phyloP scores from a whole-genome alignment of 768 basidiomycete genomes.

The Podaxis sp. region DNA sequence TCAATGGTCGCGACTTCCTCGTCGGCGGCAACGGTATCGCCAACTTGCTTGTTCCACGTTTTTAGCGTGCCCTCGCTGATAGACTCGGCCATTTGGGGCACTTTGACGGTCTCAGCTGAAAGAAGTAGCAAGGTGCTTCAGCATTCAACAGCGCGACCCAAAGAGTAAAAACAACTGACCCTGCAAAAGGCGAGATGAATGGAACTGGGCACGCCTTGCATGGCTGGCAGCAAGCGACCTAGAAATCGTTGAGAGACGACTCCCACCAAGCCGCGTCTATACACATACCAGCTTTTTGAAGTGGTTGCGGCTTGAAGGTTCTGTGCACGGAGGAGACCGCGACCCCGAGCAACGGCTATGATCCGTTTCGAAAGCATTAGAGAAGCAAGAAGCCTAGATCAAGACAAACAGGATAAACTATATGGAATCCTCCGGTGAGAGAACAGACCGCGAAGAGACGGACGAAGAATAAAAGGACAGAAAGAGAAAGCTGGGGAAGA shows the following conservation, averaged over 20 bases:
- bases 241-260: slow-evolving; percentile 16
- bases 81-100: slow-evolving; percentile 97
- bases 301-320: slow-evolving; percentile 27
- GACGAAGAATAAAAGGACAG: background rate
- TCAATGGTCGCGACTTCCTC: slow-evolving; percentile 98
- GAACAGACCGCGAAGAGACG: background rate
- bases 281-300: slow-evolving; percentile 24
- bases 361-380: slow-evolving; percentile 72
- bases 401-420: background rate
- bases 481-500: slow-evolving; percentile 7
- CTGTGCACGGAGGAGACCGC: slow-evolving; percentile 43
- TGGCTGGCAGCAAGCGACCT: slow-evolving; percentile 50
- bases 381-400: background rate
- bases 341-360: slow-evolving; percentile 62
- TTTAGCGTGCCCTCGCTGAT: slow-evolving; percentile 97
- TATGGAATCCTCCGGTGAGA: background rate
- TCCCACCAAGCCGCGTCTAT: too few relatives aligned
- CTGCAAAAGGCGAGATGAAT: slow-evolving; percentile 67
- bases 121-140: background rate
- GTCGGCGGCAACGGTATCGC: slow-evolving; percentile 86
- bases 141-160: background rate
- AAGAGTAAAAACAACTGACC: slow-evolving; percentile 43
- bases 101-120: slow-evolving; percentile 85
- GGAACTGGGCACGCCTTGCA: slow-evolving; percentile 60
- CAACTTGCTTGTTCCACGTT: slow-evolving; percentile 90